A percentile compares a stretch with the other conserved stretches of the same genome.
Conservation (phyloP, 495 filamentous ascomycete genomes). For the Aspergillus cristatus region DNA sequence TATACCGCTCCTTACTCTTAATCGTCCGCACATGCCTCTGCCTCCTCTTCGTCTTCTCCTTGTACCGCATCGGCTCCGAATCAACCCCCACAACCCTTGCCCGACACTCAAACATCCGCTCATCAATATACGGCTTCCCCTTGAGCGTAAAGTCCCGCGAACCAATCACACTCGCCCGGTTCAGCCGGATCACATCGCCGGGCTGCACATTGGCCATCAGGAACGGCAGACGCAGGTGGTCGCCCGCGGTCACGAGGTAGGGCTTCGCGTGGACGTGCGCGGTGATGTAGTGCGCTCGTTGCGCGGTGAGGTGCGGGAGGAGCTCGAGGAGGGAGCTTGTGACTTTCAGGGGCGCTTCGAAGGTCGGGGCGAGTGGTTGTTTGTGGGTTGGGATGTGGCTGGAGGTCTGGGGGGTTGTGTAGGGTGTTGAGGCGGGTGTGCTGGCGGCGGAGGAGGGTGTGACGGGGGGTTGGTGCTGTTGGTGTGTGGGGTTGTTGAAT, state of each 20-base stretch:
- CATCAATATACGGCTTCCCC: conserved; percentile 68
- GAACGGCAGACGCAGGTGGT: conserved; percentile 89
- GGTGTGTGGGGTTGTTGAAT: conserved; percentile 8
- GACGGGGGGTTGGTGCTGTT: conserved; percentile 7
- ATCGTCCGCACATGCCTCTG: conserved; percentile 63
- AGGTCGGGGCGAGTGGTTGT: conserved; percentile 27
- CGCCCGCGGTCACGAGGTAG: conserved; percentile 84
- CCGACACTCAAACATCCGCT: conserved; percentile 72
- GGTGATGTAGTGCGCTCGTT: conserved; percentile 77
- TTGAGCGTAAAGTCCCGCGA: conserved; percentile 86
- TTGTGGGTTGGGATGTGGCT: conserved; percentile 20
- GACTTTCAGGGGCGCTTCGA: conserved; percentile 33
- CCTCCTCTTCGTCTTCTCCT: conserved; percentile 91
- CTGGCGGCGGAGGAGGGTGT: too few species aligned
- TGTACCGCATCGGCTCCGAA: conserved; percentile 73
- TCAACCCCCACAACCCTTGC: conserved; percentile 82
- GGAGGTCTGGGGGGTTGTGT: conserved; percentile 12
- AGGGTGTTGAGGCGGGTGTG: conserved; percentile 4
- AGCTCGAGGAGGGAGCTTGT: conserved; percentile 51
- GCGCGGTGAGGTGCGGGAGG: conserved; percentile 68
- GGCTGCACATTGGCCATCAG: conserved; percentile 72
- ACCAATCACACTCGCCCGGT: conserved; percentile 69
- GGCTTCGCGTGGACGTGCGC: conserved; percentile 78
- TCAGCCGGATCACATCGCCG: conserved; percentile 78
- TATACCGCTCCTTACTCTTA: conserved; percentile 79